These are phyloP conservation scores for Leavenworthia alabamica DNA, from an alignment of 345 rosid species.

Conservation along the genomic window DNA sequence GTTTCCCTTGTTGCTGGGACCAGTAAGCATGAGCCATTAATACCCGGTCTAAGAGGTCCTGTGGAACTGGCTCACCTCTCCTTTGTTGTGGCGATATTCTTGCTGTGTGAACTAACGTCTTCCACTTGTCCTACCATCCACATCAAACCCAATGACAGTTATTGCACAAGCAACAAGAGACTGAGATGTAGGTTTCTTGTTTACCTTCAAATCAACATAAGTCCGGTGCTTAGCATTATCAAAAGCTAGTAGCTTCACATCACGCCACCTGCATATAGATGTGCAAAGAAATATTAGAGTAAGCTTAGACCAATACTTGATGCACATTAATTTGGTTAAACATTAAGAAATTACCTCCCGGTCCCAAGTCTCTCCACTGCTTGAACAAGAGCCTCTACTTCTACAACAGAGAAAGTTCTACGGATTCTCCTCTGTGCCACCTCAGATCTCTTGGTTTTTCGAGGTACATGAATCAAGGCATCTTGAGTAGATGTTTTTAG, in stretches of 20 bases:
- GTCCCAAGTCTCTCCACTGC: slow-evolving; percentile 99
- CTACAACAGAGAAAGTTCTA: slow-evolving; percentile 91
- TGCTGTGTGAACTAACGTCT: slow-evolving; percentile 96
- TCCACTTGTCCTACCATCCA: slow-evolving; percentile 87
- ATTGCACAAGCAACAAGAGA: slow-evolving; percentile 33
- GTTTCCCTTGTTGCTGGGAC: slow-evolving; percentile 84
- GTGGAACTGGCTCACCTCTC: slow-evolving; percentile 98
- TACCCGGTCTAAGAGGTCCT: slow-evolving; percentile 89
- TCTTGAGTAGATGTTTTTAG: slow-evolving; percentile 48
- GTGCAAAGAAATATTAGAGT: background rate
- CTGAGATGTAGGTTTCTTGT: background rate
- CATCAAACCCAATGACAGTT: slow-evolving; percentile 23
- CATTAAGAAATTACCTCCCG: slow-evolving; percentile 56
- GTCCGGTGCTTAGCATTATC: slow-evolving; percentile 93
- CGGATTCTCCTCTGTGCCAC: slow-evolving; percentile 92
- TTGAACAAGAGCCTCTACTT: slow-evolving; percentile 95
- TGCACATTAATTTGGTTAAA: too few relatives aligned
- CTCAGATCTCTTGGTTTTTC: slow-evolving; percentile 71
- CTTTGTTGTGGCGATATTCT: slow-evolving; percentile 97
- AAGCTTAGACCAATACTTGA: background rate
- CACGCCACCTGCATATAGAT: slow-evolving; percentile 75
- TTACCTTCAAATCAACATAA: slow-evolving; percentile 90
- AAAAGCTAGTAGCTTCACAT: slow-evolving; percentile 84
- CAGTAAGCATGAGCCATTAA: slow-evolving; percentile 80
- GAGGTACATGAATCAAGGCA: slow-evolving; percentile 65